phyloP scores from a whole-genome alignment of 176 grass and related monocot species.

The Calamus simplicifolius region DNA sequence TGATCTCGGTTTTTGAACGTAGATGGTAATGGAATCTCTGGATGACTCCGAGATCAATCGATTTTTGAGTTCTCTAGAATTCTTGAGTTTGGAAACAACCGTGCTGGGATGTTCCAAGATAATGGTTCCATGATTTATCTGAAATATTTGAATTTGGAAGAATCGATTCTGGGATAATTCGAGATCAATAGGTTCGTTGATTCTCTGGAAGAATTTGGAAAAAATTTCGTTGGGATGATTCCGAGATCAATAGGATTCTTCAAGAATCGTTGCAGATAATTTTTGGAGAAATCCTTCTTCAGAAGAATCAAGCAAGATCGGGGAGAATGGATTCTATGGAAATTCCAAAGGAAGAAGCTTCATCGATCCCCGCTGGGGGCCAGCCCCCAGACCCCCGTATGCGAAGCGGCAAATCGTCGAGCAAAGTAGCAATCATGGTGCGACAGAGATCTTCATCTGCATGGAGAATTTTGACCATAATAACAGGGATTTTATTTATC shows the following conservation, averaged over 20 bases:
- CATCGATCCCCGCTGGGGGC: too few species aligned
- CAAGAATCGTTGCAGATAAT: background rate
- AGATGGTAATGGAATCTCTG: conserved; percentile 51
- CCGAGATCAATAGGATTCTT: background rate
- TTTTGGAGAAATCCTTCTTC: background rate
- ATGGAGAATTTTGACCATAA: too few species aligned
- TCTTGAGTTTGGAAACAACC: conserved; percentile 44
- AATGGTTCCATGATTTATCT: conserved; percentile 19
- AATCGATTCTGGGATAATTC: conserved; percentile 7
- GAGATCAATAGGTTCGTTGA: conserved; percentile 9
- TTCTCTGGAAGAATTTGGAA: background rate
- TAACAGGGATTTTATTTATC: too few species aligned
- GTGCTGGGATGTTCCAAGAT: conserved; percentile 25
- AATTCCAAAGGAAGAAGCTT: background rate
- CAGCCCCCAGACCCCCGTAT: too few species aligned
- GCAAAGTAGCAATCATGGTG: too few species aligned
- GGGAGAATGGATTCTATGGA: background rate
- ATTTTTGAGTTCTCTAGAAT: conserved; percentile 25
- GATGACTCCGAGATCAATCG: conserved; percentile 30
- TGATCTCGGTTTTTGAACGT: too few species aligned
- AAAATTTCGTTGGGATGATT: background rate
- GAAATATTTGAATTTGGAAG: conserved; percentile 38
- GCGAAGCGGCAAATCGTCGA: too few species aligned
- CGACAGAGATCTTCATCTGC: too few species aligned
- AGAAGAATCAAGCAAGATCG: background rate